These are phyloP conservation scores for Mortierella sp. DNA, from an alignment of 371 early-diverging fungal genomes.

Conservation along the genomic window DNA sequence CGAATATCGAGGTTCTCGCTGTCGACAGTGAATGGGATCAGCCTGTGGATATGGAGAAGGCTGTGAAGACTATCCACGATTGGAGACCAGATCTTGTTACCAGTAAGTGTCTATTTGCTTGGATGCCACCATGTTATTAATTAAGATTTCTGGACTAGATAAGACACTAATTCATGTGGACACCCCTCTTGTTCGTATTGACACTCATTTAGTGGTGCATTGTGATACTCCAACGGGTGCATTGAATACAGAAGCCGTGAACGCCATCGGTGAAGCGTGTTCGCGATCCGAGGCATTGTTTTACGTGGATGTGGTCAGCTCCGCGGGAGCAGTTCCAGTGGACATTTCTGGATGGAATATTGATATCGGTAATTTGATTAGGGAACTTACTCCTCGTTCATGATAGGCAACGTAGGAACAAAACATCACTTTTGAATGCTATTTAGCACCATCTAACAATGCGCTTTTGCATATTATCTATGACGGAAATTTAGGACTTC, in stretches of 20 bases:
- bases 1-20: slow-evolving; percentile 36
- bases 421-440: too few species aligned
- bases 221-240: slow-evolving; percentile 53
- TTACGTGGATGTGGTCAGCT: slow-evolving; percentile 48
- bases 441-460: too few species aligned
- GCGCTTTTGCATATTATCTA: too few species aligned
- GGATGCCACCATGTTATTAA: neutral
- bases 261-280: slow-evolving; percentile 25
- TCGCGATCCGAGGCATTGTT: slow-evolving; percentile 29
- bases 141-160: neutral
- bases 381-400: too few species aligned
- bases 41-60: slow-evolving; percentile 22
- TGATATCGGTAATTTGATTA: slow-evolving; percentile 51
- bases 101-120: slow-evolving; percentile 16
- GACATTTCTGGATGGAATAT: slow-evolving; percentile 49
- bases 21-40: slow-evolving; percentile 31
- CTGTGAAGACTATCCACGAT: slow-evolving; percentile 18
- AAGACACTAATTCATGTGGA: neutral
- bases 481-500: slow-evolving; percentile 22
- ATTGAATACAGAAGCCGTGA: slow-evolving; percentile 40
- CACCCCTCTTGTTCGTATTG: neutral
- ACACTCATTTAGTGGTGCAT: slow-evolving; percentile 34
- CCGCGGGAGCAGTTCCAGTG: slow-evolving; percentile 41
- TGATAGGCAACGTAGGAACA: too few species aligned
- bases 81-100: slow-evolving; percentile 53